These are phyloP conservation scores for Pleurotus sapidus DNA, from an alignment of 768 basidiomycete genomes.

Conservation along the genomic window DNA sequence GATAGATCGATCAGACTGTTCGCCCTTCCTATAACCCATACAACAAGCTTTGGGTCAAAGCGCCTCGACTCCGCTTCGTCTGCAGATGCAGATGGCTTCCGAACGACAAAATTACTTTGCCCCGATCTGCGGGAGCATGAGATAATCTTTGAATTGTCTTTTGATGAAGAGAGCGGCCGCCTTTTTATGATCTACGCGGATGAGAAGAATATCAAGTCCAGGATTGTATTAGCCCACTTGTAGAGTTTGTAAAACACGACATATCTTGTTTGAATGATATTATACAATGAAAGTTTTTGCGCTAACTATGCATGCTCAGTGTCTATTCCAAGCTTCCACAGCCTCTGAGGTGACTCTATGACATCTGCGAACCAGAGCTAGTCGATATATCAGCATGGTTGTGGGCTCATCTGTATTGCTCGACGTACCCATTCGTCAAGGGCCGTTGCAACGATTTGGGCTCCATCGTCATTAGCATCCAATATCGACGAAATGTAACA, in stretches of 20 bases:
- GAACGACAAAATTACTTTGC: background rate
- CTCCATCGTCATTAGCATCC: background rate
- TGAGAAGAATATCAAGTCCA: background rate
- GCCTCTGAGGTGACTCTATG: background rate
- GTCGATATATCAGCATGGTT: background rate
- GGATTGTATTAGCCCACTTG: background rate
- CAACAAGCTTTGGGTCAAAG: background rate
- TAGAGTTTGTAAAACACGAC: background rate
- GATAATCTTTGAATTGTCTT: background rate
- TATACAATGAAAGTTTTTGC: no score
- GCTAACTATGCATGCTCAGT: background rate
- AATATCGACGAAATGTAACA: background rate
- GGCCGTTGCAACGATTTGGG: background rate
- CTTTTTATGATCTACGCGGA: background rate
- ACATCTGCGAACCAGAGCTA: no score
- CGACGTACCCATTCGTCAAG: background rate
- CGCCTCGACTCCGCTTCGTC: background rate
- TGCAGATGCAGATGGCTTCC: background rate
- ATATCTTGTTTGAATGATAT: no score
- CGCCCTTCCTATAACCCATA: background rate
- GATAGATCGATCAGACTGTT: background rate
- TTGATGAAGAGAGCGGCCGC: background rate
- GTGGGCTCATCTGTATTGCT: background rate
- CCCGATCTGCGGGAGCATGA: background rate
- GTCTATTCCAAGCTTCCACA: background rate